Base-by-base conservation (phyloP, 2,329 filamentous ascomycete species). In the Chaetomiaceae sp. region DNA sequence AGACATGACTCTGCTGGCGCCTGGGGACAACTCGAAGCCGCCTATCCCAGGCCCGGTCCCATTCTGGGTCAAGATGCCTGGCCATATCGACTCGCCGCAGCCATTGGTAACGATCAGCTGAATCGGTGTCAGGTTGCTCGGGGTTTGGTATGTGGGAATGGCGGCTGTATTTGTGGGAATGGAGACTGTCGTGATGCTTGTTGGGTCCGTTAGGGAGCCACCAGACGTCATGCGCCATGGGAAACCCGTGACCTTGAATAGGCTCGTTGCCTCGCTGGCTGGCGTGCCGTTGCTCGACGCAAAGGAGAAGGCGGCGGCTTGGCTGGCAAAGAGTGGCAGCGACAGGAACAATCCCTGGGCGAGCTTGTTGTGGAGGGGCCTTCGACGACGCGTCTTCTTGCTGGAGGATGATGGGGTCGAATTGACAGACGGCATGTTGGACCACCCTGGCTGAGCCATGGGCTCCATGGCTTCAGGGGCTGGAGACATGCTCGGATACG, bases 41-140 rank as follows among this genome's bases (percentile, higher is more conserved):
- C 81, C 82, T 11, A 75, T 76, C 3, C 77, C 76, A 6, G 88
- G 87, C 0, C 84, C 85, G 14, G 79, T 80, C 20, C 89, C 89
- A 43, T 80, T 76, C 64, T 91, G 87, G 0, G 88, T 90, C 14
- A 80, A 79, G 55, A 94, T 81, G 9, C 83, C 89, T 1, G 89
- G 89, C 80, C 87, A 92, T 58, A 94, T 82, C 0, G 79, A 82
- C 19, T 87, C 80, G 9, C 75, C 73, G 64, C 89, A 95, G 52
- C 78, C 77, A 70, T 92, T 95, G 54, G 82, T 85, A 52, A 94
- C 75, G 6, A 82, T 74, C 23, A 94, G 72, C 6, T 86, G 85
- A 36, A 82, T 71, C 25, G 59, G 55, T 3, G 55, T 61, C 40
- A 38, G 33, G 38, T 46, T 48, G 22, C 31, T 44, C 7, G 29